Percentiles rank a stretch among this genome's conserved stretches.
These are phyloP conservation scores for Pythium biforme DNA, from an alignment of 352 stramenopile genomes.

Conservation along the genomic window DNA sequence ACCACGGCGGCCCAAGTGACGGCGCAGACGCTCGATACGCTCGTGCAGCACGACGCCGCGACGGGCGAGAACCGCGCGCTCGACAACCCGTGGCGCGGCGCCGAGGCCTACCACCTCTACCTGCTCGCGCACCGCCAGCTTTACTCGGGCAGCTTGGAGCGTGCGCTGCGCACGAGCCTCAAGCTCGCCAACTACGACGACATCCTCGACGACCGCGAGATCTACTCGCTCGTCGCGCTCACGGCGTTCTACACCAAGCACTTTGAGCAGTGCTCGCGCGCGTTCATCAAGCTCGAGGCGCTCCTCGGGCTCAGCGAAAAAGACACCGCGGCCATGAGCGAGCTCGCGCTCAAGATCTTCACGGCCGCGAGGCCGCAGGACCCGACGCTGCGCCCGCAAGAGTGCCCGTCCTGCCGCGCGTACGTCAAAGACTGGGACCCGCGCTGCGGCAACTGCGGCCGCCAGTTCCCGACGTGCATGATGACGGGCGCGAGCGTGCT, in stretches of 20 bases:
- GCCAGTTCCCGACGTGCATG: conserved; percentile 72
- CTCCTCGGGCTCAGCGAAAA: conserved; percentile 61
- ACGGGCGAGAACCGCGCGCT: conserved; percentile 81
- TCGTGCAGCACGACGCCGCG: conserved; percentile 87
- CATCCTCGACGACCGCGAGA: conserved; percentile 87
- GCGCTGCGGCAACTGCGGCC: conserved; percentile 79
- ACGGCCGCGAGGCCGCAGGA: conserved; percentile 71
- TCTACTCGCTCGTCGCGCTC: conserved; percentile 93
- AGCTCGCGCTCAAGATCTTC: conserved; percentile 88
- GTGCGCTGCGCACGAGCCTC: conserved; percentile 82
- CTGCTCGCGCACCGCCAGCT: conserved; percentile 91
- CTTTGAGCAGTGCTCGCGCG: conserved; percentile 88
- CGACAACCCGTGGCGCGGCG: conserved; percentile 92
- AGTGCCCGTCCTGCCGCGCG: conserved; percentile 79
- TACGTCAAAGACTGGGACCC: conserved; percentile 87
- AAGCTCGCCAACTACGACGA: conserved; percentile 91
- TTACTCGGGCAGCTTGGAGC: conserved; percentile 82
- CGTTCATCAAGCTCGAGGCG: conserved; percentile 93
- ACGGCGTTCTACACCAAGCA: conserved; percentile 91
- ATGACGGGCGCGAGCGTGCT: conserved; percentile 77
- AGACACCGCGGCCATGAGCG: conserved; percentile 54
- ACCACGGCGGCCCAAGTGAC: conserved; percentile 80
- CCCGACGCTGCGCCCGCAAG: conserved; percentile 67
- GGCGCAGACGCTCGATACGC: conserved; percentile 89
- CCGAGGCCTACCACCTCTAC: conserved; percentile 94